A percentile compares a stretch with the other conserved stretches of the same genome.
Evolutionary conservation across 164 flowering plant species (phyloP).

Genomic region (Macadamia integrifolia): DNA sequence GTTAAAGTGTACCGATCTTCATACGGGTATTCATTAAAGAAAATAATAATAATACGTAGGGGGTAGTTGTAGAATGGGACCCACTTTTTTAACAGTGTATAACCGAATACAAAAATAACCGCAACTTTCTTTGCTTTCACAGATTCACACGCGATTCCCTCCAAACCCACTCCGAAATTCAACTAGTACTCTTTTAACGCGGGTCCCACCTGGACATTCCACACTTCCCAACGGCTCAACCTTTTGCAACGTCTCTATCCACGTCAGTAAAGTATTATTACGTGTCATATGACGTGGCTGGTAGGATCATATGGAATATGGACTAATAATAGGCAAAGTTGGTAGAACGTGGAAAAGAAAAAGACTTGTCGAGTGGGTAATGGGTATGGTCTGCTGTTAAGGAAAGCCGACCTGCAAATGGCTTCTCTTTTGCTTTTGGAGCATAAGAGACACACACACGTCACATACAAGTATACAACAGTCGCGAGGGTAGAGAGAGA

Average conservation of each 20-base stretch:
- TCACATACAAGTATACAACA: too few relatives aligned
- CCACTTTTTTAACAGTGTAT: too few relatives aligned
- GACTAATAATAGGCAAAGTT: too few relatives aligned
- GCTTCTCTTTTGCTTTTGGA: conserved; percentile 9
- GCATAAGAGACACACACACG: neutral
- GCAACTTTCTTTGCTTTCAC: neutral
- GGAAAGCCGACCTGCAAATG: neutral
- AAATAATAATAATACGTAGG: too few relatives aligned
- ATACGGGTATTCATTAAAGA: too few relatives aligned
- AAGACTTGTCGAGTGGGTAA: neutral
- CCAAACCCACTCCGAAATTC: neutral
- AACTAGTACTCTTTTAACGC: neutral
- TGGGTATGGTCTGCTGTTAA: conserved; percentile 1
- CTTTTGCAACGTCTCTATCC: neutral
- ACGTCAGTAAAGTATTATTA: neutral
- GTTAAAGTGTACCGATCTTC: too few relatives aligned
- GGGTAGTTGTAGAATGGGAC: too few relatives aligned
- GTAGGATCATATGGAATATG: neutral
- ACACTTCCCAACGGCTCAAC: neutral
- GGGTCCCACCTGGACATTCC: neutral
- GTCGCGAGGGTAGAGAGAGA: neutral
- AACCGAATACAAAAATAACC: neutral
- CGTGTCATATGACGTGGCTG: neutral
- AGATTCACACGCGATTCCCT: neutral
- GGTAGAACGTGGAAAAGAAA: neutral